A percentile compares a stretch with the other conserved stretches of the same genome.
These are phyloP conservation scores for Lasiodiplodia sp. DNA, from an alignment of 2,329 filamentous ascomycete species.

Conservation along the genomic window DNA sequence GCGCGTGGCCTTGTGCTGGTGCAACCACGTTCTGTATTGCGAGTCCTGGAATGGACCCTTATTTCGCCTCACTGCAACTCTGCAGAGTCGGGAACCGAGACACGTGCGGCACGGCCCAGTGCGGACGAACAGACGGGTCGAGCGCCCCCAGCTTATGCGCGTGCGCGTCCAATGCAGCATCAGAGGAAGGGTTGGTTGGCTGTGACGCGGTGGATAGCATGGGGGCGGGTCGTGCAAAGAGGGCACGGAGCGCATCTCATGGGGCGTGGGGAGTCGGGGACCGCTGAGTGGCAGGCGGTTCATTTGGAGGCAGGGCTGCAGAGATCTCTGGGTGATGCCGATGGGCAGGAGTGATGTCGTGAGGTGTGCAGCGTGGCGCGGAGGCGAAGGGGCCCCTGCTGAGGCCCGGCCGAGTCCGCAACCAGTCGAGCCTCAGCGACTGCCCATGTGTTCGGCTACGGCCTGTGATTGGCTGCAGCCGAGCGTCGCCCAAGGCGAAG, in stretches of 20 bases:
- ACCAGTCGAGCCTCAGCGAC: conserved; percentile 12
- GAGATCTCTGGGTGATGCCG: background rate
- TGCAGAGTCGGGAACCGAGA: background rate
- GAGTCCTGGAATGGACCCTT: background rate
- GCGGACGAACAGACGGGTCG: background rate
- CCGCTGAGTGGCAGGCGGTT: conserved; percentile 5
- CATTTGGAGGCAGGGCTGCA: background rate
- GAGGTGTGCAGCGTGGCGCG: conserved; percentile 20
- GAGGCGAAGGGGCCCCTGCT: conserved; percentile 6
- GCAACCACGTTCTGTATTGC: background rate
- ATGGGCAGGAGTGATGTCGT: background rate
- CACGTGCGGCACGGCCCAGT: background rate
- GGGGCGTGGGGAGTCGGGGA: background rate
- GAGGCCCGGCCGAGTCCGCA: conserved; percentile 5
- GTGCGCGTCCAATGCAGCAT: background rate
- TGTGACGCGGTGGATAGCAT: background rate
- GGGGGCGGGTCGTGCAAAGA: background rate
- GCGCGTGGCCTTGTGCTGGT: background rate
- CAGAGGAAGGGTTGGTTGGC: background rate
- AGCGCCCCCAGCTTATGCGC: background rate
- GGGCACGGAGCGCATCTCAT: background rate
- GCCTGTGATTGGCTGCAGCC: conserved; percentile 11
- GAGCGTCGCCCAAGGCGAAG: conserved; percentile 1
- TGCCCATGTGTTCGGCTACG: background rate
- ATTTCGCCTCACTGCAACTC: background rate